These are phyloP conservation scores for Chenopodium quinoa DNA, from an alignment of 148 eudicot genomes.

Conservation along the genomic window DNA sequence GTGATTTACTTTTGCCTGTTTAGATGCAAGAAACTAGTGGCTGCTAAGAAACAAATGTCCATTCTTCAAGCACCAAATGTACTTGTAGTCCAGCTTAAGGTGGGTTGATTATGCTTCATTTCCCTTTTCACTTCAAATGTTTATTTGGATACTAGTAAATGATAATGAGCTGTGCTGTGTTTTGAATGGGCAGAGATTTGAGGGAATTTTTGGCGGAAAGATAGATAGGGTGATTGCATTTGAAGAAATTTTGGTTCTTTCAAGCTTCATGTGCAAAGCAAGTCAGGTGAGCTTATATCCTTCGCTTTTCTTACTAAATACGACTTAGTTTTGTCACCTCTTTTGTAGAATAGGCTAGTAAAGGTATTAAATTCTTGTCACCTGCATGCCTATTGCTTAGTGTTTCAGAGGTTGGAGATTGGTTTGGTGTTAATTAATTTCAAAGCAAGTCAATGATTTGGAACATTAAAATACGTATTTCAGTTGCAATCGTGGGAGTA, in stretches of 20 bases:
- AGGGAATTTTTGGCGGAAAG: conserved; percentile 88
- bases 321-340: background rate
- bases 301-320: background rate
- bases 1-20: conserved; percentile 28
- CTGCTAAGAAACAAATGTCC: conserved; percentile 94
- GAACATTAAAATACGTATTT: too few species aligned
- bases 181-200: conserved; percentile 71
- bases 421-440: background rate
- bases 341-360: background rate
- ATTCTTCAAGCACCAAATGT: conserved; percentile 92
- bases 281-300: conserved; percentile 57
- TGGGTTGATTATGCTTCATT: conserved; percentile 23
- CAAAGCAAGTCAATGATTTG: background rate
- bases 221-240: conserved; percentile 79
- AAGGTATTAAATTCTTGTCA: background rate
- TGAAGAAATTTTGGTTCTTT: conserved; percentile 81
- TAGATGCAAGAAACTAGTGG: conserved; percentile 89
- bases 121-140: background rate
- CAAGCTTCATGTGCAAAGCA: conserved; percentile 89
- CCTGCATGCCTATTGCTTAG: background rate
- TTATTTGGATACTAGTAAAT: conserved; percentile 2
- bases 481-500: too few species aligned
- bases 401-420: background rate
- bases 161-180: conserved; percentile 16
- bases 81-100: conserved; percentile 96